These are phyloP conservation scores for Salix brachista DNA, from an alignment of 345 rosid species.

Conservation along the genomic window DNA sequence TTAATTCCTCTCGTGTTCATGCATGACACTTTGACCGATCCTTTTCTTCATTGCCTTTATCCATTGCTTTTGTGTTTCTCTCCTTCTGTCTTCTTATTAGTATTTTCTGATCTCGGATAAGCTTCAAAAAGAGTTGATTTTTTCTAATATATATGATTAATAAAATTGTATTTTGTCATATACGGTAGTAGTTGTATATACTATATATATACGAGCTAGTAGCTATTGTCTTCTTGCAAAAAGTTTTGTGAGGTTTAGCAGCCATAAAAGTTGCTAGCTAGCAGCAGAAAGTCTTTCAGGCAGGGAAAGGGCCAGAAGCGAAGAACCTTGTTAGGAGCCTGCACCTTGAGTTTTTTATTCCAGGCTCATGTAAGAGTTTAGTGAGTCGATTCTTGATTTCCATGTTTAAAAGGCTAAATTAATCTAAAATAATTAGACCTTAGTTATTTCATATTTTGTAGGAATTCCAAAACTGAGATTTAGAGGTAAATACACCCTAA, in stretches of 20 bases:
- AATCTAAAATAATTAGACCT: no score
- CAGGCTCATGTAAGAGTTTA: no score
- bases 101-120: background rate
- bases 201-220: no score
- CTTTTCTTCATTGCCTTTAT: conserved; percentile 3
- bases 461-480: no score
- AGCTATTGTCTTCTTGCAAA: background rate
- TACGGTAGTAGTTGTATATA: no score
- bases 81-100: background rate
- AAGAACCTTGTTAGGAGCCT: no score
- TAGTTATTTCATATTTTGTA: no score
- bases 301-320: background rate
- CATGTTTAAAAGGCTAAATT: no score
- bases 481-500: no score
- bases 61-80: background rate
- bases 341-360: no score
- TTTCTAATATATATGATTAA: background rate
- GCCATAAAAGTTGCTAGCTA: background rate
- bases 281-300: background rate
- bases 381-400: no score
- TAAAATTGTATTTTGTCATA: background rate
- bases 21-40: conserved; percentile 18
- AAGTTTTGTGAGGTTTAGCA: background rate
- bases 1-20: conserved; percentile 31
- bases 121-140: background rate